phyloP scores from a whole-genome alignment of 2,329 filamentous ascomycete genomes.

The Neurospora sp. region DNA sequence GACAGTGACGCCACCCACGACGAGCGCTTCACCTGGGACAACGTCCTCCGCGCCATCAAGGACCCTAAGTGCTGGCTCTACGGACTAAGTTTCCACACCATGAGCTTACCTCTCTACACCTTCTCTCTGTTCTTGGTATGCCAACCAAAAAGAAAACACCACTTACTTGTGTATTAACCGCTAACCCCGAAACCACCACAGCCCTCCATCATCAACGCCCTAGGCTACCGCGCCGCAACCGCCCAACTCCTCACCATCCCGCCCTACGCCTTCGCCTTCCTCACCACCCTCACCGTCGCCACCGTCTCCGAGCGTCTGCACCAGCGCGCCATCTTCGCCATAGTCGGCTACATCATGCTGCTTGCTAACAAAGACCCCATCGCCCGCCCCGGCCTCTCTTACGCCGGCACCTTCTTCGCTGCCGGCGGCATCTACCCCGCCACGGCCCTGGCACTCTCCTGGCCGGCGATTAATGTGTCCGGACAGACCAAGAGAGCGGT shows the following conservation, averaged over 20 bases:
- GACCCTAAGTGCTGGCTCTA: constrained; percentile 68
- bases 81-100: constrained; percentile 60
- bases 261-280: constrained; percentile 52
- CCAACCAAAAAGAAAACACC: neutral
- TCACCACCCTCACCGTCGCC: constrained; percentile 48
- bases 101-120: constrained; percentile 53
- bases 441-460: constrained; percentile 52
- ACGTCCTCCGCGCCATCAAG: constrained; percentile 51
- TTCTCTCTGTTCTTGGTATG: constrained; percentile 43
- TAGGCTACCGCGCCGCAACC: constrained; percentile 42
- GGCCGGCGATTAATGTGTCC: constrained; percentile 63
- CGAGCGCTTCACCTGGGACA: constrained; percentile 59
- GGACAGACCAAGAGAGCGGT: constrained; percentile 61
- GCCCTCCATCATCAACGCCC: constrained; percentile 43
- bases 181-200: constrained; percentile 1
- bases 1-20: constrained; percentile 61
- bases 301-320: constrained; percentile 48
- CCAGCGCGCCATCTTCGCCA: constrained; percentile 46
- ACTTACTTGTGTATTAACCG: neutral
- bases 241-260: constrained; percentile 53
- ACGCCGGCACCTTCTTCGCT: constrained; percentile 51
- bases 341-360: constrained; percentile 53
- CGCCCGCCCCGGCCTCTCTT: constrained; percentile 44
- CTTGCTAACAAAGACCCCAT: constrained; percentile 38
- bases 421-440: constrained; percentile 59